Conservation (phyloP, 345 rosid genomes). For the Citrus australasica region DNA sequence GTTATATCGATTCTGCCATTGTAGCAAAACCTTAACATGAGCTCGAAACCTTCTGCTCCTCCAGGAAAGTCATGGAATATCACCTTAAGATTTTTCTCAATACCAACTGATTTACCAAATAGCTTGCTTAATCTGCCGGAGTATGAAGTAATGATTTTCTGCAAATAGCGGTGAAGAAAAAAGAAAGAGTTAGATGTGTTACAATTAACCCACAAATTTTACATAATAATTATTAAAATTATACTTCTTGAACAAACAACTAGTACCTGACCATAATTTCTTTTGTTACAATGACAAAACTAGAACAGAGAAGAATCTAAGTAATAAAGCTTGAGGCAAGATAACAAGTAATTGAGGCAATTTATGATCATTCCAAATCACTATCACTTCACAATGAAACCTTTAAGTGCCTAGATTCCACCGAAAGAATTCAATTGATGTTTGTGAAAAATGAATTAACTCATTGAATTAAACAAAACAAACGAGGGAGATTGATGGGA, state of each 20-base stretch:
- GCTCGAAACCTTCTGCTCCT: slow-evolving; percentile 73
- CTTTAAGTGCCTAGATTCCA: slow-evolving; percentile 7
- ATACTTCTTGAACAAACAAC: not conserved
- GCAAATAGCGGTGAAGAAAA: slow-evolving; percentile 23
- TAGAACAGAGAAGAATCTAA: not conserved
- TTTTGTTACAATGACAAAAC: slow-evolving; percentile 4
- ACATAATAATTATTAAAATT: not conserved
- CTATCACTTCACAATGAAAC: slow-evolving; percentile 13
- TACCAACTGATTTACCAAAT: slow-evolving; percentile 49
- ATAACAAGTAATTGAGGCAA: not conserved
- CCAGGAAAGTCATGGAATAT: slow-evolving; percentile 89
- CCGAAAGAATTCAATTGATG: slow-evolving; percentile 10
- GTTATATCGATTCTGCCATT: slow-evolving; percentile 45
- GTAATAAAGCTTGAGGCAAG: not conserved
- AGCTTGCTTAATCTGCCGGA: slow-evolving; percentile 64
- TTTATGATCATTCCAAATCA: slow-evolving; percentile 14
- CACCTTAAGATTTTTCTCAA: slow-evolving; percentile 50
- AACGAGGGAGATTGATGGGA: slow-evolving; percentile 13
- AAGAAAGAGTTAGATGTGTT: slow-evolving; percentile 9
- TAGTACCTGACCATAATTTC: not conserved
- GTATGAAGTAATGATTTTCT: slow-evolving; percentile 61
- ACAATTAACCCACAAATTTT: not conserved
- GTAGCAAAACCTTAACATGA: slow-evolving; percentile 78
- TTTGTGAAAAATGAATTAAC: slow-evolving; percentile 4
- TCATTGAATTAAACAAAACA: slow-evolving; percentile 22